A percentile compares a stretch with the other conserved stretches of the same genome.
phyloP scores from a whole-genome alignment of 257 asterid genomes.

The Salvia miltiorrhiza region DNA sequence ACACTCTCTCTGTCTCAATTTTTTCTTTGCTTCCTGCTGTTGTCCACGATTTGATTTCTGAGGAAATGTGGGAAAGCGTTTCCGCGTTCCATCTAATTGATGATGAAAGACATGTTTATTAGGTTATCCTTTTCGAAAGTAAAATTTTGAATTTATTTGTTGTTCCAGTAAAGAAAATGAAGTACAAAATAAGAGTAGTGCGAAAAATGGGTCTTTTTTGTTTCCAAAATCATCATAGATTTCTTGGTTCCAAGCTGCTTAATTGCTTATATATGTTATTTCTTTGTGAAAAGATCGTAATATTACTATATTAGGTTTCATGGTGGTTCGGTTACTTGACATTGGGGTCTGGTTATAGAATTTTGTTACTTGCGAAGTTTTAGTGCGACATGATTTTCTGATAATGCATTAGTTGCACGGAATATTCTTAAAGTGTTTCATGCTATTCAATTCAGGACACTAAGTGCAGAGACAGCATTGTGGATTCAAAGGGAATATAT shows the following conservation, averaged over 20 bases:
- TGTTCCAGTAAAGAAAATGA: not conserved
- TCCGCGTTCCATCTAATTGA: not conserved
- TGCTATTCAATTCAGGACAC: constrained; percentile 22
- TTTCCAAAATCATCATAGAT: not conserved
- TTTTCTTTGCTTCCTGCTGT: not conserved
- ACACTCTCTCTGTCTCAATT: not conserved
- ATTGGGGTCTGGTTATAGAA: not conserved
- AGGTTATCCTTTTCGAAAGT: not conserved
- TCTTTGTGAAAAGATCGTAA: not conserved
- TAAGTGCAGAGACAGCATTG: constrained; percentile 10
- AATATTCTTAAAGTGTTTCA: not conserved
- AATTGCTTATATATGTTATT: not conserved
- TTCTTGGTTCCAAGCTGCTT: not conserved
- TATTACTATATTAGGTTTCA: not conserved
- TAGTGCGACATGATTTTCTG: not conserved
- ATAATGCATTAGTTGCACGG: not conserved
- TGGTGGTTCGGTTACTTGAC: not conserved
- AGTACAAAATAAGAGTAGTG: not conserved
- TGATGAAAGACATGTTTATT: constrained; percentile 3
- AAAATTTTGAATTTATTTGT: not conserved
- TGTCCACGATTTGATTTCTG: constrained; percentile 8
- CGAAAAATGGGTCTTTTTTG: not conserved
- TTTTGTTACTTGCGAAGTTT: not conserved
- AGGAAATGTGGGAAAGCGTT: not conserved
- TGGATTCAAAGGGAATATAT: constrained; percentile 10